Base-by-base conservation (phyloP, 139 green algal genomes). In the Microglena sp. region DNA sequence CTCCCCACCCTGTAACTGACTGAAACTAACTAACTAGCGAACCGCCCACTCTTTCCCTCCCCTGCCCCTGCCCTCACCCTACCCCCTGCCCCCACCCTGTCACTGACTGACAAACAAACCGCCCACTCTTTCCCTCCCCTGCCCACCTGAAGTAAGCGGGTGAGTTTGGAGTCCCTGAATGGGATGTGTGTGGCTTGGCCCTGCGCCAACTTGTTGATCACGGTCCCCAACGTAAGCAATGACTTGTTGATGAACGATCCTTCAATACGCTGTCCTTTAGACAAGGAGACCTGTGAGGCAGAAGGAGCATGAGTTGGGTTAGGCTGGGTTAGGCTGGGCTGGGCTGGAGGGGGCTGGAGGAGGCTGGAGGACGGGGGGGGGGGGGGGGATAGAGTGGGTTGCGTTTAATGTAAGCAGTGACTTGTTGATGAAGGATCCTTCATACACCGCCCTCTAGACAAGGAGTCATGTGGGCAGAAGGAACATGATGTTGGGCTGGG, bases 371-470 rank as follows among this genome's bases (percentile, higher is more conserved):
- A 50, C 11, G 40, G 40, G 40, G 40, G 40, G 18, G 40, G 40
- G 40, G 40, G 40, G 40, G 40, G 40, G 40, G 18, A 18, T 11
- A 11, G 18, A 18, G 40, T 50, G 40, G 11, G 40, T 50, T n/a
- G n/a, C n/a, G n/a, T n/a, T n/a, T n/a, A 97, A 84, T 0, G 91
- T 96, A 18, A 97, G 82, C 68, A 97, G 72, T 29, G 73, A 87
- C 72, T 93, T 93, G 79, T 97, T 97, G 83, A 97, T 97, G 83
- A 85, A 95, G 31, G 66, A 72, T 18, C 92, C 91, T 97, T 89
- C 65, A 87, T 83, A 7, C 79, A 68, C 59, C 94, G 74, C 26
- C 79, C 88, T 40, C 70, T 84, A 45, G 75, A 91, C 22, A 77
- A 21, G 30, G 78, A 67, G 6, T 78, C 81, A 67, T 85, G 82